A percentile compares a stretch with the other conserved stretches of the same genome.
Conservation (phyloP, 2,329 filamentous ascomycete species). For the Intubia oerlemansii region DNA sequence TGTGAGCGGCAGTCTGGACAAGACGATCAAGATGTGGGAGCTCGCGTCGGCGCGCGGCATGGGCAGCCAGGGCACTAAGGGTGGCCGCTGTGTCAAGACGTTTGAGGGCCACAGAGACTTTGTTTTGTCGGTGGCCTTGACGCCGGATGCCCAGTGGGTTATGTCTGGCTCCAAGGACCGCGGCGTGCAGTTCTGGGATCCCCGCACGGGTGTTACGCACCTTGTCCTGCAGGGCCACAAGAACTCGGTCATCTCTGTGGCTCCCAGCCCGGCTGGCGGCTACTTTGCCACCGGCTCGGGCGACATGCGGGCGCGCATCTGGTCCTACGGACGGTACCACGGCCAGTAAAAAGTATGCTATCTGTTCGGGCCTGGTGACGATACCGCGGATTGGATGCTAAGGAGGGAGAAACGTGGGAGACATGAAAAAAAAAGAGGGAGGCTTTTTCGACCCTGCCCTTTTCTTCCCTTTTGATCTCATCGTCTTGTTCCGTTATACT, state of each 20-base stretch:
- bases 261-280: constrained; percentile 69
- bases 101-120: constrained; percentile 98
- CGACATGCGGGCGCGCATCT: constrained; percentile 94
- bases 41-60: constrained; percentile 51
- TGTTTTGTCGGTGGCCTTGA: constrained; percentile 85
- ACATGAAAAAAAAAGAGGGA: no score
- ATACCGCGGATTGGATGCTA: no score
- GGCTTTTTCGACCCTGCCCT: not conserved
- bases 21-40: constrained; percentile 99
- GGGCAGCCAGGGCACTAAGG: constrained; percentile 48
- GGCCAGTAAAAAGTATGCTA: no score
- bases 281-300: constrained; percentile 93
- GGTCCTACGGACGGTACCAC: constrained; percentile 46
- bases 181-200: constrained; percentile 97
- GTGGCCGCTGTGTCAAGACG: constrained; percentile 84
- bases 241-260: constrained; percentile 95
- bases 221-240: constrained; percentile 98
- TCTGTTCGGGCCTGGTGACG: not conserved
- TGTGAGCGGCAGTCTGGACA: constrained; percentile 85
- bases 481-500: no score
- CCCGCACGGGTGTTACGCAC: constrained; percentile 76
- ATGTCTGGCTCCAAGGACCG: constrained; percentile 94
- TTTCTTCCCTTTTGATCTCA: not conserved
- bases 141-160: constrained; percentile 86
- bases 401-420: no score